Evolutionary conservation across 2,329 filamentous ascomycete genomes (phyloP).

Genomic region (Chrysoporthe deuterocubensis): DNA sequence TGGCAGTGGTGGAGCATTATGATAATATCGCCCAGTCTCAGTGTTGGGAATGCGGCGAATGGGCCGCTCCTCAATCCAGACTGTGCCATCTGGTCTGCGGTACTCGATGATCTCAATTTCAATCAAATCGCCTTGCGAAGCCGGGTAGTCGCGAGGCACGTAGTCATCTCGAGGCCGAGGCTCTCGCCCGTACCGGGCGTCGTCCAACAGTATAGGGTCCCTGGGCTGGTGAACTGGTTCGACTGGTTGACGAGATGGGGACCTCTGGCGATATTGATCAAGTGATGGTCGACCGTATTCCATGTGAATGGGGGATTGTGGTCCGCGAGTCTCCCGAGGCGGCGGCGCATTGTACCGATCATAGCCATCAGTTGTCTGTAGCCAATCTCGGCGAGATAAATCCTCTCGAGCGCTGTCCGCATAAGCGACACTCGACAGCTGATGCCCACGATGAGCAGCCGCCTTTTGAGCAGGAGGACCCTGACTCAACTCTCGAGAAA

Average conservation of each 20-base stretch:
- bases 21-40: constrained; percentile 34
- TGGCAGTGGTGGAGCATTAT: constrained; percentile 13
- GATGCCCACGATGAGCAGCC: constrained; percentile 19
- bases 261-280: constrained; percentile 38
- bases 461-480: constrained; percentile 12
- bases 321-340: constrained; percentile 32
- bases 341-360: constrained; percentile 31
- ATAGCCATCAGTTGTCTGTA: constrained; percentile 27
- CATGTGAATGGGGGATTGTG: constrained; percentile 40
- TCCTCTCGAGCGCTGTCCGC: constrained; percentile 18
- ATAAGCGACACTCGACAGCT: constrained; percentile 26
- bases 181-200: constrained; percentile 36
- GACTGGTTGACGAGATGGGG: constrained; percentile 33
- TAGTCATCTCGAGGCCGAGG: constrained; percentile 30
- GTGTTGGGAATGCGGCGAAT: constrained; percentile 37
- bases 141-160: constrained; percentile 12
- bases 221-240: constrained; percentile 38
- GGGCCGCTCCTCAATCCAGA: constrained; percentile 48
- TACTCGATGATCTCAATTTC: constrained; percentile 52
- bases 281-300: constrained; percentile 34
- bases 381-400: constrained; percentile 21
- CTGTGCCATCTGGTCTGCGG: constrained; percentile 49
- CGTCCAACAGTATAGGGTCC: constrained; percentile 33
- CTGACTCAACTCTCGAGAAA: constrained; percentile 32
- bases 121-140: constrained; percentile 35